Conservation (phyloP, 345 rosid genomes). For the Brassica juncea region DNA sequence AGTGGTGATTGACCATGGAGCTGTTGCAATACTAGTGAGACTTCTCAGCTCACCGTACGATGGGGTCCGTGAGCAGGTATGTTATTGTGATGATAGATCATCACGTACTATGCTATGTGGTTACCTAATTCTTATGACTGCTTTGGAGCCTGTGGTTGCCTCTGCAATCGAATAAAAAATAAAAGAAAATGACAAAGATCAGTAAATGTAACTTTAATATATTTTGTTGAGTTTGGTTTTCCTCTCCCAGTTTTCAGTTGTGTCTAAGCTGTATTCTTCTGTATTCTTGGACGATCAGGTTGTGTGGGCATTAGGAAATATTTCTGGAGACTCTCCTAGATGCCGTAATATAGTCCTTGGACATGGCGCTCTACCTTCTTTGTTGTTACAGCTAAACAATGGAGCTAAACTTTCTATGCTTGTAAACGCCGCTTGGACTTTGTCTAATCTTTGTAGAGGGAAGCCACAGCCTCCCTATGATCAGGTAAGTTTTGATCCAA, state of each 20-base stretch:
- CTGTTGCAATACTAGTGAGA: constrained; percentile 73
- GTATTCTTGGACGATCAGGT: constrained; percentile 27
- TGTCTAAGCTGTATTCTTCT: constrained; percentile 21
- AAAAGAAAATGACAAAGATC: constrained; percentile 13
- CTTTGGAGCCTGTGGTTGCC: constrained; percentile 1
- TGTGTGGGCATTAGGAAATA: constrained; percentile 46
- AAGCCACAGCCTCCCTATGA: constrained; percentile 84
- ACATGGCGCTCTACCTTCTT: constrained; percentile 37
- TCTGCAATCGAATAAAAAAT: constrained; percentile 14
- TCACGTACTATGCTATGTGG: constrained; percentile 6
- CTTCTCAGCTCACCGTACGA: constrained; percentile 76
- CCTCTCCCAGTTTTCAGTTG: background rate
- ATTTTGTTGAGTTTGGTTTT: background rate
- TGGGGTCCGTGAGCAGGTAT: constrained; percentile 84
- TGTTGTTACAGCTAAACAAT: constrained; percentile 31
- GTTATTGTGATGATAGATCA: constrained; percentile 12
- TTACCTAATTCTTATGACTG: constrained; percentile 4
- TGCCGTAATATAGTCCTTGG: constrained; percentile 45
- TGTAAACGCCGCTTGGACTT: constrained; percentile 39
- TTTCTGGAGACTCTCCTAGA: constrained; percentile 45
- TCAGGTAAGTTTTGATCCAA: constrained; percentile 50
- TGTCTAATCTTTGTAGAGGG: constrained; percentile 70
- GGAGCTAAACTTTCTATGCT: constrained; percentile 38
- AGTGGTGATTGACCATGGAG: constrained; percentile 89
- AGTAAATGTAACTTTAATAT: constrained; percentile 4